Percentiles rank a stretch among this genome's conserved stretches.
phyloP scores from a whole-genome alignment of 2,329 filamentous ascomycete genomes.

The Didymellaceae sp. region DNA sequence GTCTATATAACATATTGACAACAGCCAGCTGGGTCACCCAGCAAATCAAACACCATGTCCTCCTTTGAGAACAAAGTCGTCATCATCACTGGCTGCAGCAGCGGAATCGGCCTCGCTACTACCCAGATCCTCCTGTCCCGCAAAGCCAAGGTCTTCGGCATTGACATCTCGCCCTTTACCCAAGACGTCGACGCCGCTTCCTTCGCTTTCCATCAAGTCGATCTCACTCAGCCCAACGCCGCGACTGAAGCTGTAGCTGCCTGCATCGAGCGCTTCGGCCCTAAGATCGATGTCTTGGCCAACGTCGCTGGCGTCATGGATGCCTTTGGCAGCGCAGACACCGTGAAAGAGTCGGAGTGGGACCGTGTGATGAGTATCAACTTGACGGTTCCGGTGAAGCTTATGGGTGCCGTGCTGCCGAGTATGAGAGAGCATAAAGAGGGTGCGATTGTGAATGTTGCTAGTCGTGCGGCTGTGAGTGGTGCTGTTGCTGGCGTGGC shows the following conservation, averaged over 20 bases:
- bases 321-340: slow-evolving; percentile 50
- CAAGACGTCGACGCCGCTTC: slow-evolving; percentile 22
- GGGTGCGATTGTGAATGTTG: slow-evolving; percentile 54
- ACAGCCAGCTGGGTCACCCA: too few relatives aligned
- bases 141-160: slow-evolving; percentile 37
- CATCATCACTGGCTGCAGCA: slow-evolving; percentile 40
- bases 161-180: slow-evolving; percentile 33
- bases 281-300: slow-evolving; percentile 50
- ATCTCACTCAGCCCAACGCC: slow-evolving; percentile 29
- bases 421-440: slow-evolving; percentile 50
- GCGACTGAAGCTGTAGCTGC: slow-evolving; percentile 32
- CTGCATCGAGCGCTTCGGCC: slow-evolving; percentile 29
- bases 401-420: slow-evolving; percentile 55
- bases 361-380: slow-evolving; percentile 53
- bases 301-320: slow-evolving; percentile 57
- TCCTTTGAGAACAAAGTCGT: slow-evolving; percentile 35
- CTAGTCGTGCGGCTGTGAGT: slow-evolving; percentile 36
- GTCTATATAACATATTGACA: background rate
- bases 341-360: slow-evolving; percentile 50
- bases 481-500: slow-evolving; percentile 53
- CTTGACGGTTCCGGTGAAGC: slow-evolving; percentile 52
- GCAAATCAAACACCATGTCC: background rate
- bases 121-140: slow-evolving; percentile 32
- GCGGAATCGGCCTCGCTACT: slow-evolving; percentile 40
- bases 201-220: slow-evolving; percentile 35